Conservation (phyloP, 164 flowering plant genomes). For the Cinnamomum micranthum region DNA sequence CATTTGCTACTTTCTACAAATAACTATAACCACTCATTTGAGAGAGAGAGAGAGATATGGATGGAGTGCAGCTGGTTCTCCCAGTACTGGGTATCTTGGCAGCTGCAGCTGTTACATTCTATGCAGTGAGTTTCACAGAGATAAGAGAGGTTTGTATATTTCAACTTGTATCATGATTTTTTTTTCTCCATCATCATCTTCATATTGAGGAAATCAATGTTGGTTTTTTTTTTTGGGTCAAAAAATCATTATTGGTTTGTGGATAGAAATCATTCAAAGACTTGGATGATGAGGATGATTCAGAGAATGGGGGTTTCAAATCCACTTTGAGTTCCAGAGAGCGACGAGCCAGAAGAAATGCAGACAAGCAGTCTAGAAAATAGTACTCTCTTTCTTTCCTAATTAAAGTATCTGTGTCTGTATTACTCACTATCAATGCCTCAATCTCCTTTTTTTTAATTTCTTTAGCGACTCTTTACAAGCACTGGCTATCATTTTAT, state of each 20-base stretch:
- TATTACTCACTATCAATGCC: no score
- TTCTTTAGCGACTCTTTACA: no score
- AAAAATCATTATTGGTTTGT: no score
- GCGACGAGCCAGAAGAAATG: conserved; percentile 40
- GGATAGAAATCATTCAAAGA: conserved; percentile 62
- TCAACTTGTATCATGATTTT: not conserved
- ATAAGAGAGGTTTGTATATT: conserved; percentile 48
- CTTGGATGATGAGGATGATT: conserved; percentile 38
- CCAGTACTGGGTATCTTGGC: conserved; percentile 64
- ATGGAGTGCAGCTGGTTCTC: conserved; percentile 43
- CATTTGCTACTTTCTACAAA: no score
- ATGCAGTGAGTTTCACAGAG: conserved; percentile 74
- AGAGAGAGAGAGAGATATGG: conserved; percentile 7
- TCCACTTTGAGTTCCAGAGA: conserved; percentile 51
- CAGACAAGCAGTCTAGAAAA: not conserved
- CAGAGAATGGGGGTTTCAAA: conserved; percentile 35
- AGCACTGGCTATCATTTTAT: no score
- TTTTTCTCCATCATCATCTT: not conserved
- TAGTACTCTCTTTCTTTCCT: not conserved
- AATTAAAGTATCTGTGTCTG: no score
- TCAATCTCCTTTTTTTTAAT: not conserved
- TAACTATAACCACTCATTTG: no score
- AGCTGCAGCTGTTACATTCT: conserved; percentile 68
- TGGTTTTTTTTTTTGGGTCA: no score
- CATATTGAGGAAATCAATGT: no score